phyloP scores from a whole-genome alignment of 2,329 filamentous ascomycete species.

The Atkinsonella hypoxylon region DNA sequence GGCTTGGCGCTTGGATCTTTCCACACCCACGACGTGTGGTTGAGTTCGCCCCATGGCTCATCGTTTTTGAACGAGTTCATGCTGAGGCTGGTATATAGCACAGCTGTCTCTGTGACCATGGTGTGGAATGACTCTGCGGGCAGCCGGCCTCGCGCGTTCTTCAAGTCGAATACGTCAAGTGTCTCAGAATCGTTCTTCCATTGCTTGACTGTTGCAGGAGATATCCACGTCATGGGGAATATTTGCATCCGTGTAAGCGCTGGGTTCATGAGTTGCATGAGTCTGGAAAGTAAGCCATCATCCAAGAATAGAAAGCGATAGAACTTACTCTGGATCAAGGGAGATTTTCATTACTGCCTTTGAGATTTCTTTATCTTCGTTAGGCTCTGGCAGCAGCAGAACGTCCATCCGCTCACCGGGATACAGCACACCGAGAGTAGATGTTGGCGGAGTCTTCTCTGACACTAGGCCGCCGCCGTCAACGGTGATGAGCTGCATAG shows the following conservation, averaged over 20 bases:
- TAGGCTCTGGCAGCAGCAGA: background rate
- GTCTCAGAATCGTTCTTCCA: background rate
- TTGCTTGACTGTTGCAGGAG: background rate
- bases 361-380: background rate
- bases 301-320: background rate
- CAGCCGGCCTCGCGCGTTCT: background rate
- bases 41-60: slow-evolving; percentile 10
- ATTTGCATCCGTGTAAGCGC: slow-evolving; percentile 11
- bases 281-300: slow-evolving; percentile 3
- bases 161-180: background rate
- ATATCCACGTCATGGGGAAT: slow-evolving; percentile 8
- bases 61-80: slow-evolving; percentile 8
- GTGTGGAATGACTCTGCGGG: background rate
- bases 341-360: background rate
- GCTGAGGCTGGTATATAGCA: slow-evolving; percentile 9
- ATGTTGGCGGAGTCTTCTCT: slow-evolving; percentile 5
- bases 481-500: slow-evolving; percentile 10
- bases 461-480: slow-evolving; percentile 10
- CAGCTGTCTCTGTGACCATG: slow-evolving; percentile 4
- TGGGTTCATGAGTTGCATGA: slow-evolving; percentile 13
- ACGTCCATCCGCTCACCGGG: slow-evolving; percentile 14
- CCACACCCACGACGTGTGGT: slow-evolving; percentile 12
- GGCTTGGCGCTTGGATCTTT: slow-evolving; percentile 8
- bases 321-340: slow-evolving; percentile 9
- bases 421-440: slow-evolving; percentile 12